Evolutionary conservation across 345 rosid genomes (phyloP), one percentile per base, ranked within the genome.

Genomic region (Pugionium cornutum): DNA sequence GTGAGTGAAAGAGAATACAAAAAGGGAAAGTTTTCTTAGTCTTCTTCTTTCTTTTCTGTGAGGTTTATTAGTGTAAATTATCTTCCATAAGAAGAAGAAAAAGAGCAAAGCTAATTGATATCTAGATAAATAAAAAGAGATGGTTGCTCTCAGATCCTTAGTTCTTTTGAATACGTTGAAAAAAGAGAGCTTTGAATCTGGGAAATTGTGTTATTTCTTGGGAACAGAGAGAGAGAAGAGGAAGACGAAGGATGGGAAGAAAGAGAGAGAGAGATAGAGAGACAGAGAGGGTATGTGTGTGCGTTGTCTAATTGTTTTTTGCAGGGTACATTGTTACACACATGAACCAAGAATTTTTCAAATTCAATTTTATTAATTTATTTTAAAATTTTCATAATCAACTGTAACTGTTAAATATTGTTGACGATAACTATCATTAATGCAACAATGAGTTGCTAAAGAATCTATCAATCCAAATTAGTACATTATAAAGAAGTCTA

Each of bases 201-300:
- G 73, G 69, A 48, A 67, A 67, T 62, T 62, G 73, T 61, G 72
- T 66, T 36, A 43, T 53, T 40, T 67, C 73, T 74, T 67, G 77
- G 68, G 68, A 58, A 29, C 35, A 58, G 39, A 58, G 56, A 43
- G 40, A 45, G 68, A 63, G 51, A 60, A 54, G 53, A 52, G 37
- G 61, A 62, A 47, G 43, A 32, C 10, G 64, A 69, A 35, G 7
- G 33, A 64, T 47, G 46, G 42, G 39, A 43, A 35, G 54, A 29
- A 2, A 9, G 48, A 68, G 59, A 55, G 34, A 56, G 25, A 40
- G 7, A 18, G 18, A 18, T 18, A 53, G 42, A 32, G 58, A 55
- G 18, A 18, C 18, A 18, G 18, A 18, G 18, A 18, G 18, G 18
- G 18, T 18, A 18, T 18, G 18, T 37, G 45, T 55, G 68, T 67